These are phyloP conservation scores for Lasiodiplodia citricola DNA, from an alignment of 2,329 filamentous ascomycete species.

Conservation along the genomic window DNA sequence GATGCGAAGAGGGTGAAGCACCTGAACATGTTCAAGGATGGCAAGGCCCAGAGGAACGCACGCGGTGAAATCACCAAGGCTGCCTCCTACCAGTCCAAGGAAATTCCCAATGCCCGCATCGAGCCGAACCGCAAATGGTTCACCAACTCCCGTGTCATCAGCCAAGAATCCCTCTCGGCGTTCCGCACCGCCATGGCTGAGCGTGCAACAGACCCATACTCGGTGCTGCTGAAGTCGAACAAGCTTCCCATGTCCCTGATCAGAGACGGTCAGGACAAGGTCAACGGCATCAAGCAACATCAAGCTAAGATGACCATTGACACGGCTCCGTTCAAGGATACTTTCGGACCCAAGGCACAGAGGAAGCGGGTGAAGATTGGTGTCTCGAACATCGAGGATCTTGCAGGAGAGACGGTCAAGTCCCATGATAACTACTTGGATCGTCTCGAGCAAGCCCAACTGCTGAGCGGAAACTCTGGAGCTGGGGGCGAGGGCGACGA, in stretches of 20 bases:
- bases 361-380: conserved; percentile 90
- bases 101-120: conserved; percentile 81
- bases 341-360: conserved; percentile 92
- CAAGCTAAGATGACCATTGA: conserved; percentile 93
- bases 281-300: conserved; percentile 89
- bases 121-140: conserved; percentile 99
- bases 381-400: conserved; percentile 79
- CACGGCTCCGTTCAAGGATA: conserved; percentile 81
- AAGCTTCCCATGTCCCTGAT: conserved; percentile 97
- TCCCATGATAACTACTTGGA: conserved; percentile 84
- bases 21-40: conserved; percentile 89
- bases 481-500: conserved; percentile 55
- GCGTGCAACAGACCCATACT: conserved; percentile 87
- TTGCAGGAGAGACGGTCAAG: conserved; percentile 79
- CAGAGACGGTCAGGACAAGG: conserved; percentile 69
- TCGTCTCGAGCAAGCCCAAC: conserved; percentile 75
- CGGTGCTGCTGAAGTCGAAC: conserved; percentile 93
- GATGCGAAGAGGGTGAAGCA: conserved; percentile 85
- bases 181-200: conserved; percentile 94
- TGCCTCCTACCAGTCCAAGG: conserved; percentile 81
- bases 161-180: conserved; percentile 81
- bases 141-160: conserved; percentile 88
- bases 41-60: conserved; percentile 80
- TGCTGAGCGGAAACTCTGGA: conserved; percentile 73
- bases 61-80: conserved; percentile 83